These are phyloP conservation scores for Penicillium paxilli DNA, from an alignment of 495 filamentous ascomycete genomes.

Conservation along the genomic window DNA sequence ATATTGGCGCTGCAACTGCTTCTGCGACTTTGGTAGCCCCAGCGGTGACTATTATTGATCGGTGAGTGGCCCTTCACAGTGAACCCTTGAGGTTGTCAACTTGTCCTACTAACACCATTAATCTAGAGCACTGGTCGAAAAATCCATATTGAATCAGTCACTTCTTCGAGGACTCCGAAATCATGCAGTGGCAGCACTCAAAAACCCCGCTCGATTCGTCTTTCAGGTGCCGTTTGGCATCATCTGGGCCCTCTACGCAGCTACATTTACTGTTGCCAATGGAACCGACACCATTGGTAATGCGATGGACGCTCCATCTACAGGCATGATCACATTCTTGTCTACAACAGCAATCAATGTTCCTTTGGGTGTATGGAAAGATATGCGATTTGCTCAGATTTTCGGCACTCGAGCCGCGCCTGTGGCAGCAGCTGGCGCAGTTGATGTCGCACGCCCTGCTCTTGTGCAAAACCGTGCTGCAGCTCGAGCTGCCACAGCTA, in stretches of 20 bases:
- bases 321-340: constrained; percentile 25
- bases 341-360: constrained; percentile 34
- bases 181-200: constrained; percentile 23
- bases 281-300: constrained; percentile 28
- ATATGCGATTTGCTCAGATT: constrained; percentile 34
- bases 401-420: constrained; percentile 19
- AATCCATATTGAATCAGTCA: constrained; percentile 24
- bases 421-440: background rate
- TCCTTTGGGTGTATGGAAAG: constrained; percentile 37
- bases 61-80: constrained; percentile 9
- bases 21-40: constrained; percentile 34
- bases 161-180: constrained; percentile 27
- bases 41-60: constrained; percentile 34
- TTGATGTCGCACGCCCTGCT: constrained; percentile 1
- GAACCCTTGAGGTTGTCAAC: background rate
- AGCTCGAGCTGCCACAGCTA: constrained; percentile 21
- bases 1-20: constrained; percentile 28
- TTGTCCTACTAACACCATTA: constrained; percentile 5
- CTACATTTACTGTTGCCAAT: constrained; percentile 37
- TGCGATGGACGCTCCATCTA: constrained; percentile 15
- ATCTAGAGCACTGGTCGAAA: constrained; percentile 31
- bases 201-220: constrained; percentile 20
- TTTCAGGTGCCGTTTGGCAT: constrained; percentile 26
- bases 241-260: constrained; percentile 33
- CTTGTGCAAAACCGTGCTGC: constrained; percentile 12